Conservation (phyloP, 1,139 yeast genomes). For the Tardiomyces depauwii region DNA sequence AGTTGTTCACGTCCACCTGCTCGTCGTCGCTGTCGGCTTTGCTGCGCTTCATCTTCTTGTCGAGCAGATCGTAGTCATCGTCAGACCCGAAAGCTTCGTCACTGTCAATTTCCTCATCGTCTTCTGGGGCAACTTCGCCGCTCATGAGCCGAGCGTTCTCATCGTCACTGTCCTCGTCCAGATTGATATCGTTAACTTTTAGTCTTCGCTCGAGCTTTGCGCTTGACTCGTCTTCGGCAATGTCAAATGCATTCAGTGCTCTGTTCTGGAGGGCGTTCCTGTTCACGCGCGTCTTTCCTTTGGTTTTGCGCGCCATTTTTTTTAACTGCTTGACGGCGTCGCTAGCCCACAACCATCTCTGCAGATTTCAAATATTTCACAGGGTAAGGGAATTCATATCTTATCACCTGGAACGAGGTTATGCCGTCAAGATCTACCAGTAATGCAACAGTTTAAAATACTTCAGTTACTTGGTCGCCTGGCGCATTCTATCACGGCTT, state of each 20-base stretch:
- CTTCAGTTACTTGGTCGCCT: too few relatives aligned
- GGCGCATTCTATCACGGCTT: too few relatives aligned
- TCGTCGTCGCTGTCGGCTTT: slow-evolving; percentile 7
- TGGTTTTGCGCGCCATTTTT: too few relatives aligned
- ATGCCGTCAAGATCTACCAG: too few relatives aligned
- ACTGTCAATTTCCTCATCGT: slow-evolving; percentile 34
- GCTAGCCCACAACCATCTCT: too few relatives aligned
- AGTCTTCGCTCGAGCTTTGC: slow-evolving; percentile 16
- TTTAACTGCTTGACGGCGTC: too few relatives aligned
- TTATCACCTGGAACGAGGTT: too few relatives aligned
- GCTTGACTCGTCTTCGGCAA: slow-evolving; percentile 31
- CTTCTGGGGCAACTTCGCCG: slow-evolving; percentile 23
- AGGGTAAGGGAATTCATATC: too few relatives aligned
- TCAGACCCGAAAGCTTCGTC: slow-evolving; percentile 29
- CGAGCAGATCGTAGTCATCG: slow-evolving; percentile 19
- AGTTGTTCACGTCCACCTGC: slow-evolving; percentile 17
- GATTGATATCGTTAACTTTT: slow-evolving; percentile 24
- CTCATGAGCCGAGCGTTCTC: slow-evolving; percentile 17
- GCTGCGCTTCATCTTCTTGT: slow-evolving; percentile 12
- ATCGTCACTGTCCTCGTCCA: slow-evolving; percentile 24
- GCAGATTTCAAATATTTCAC: too few relatives aligned
- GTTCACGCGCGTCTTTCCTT: too few relatives aligned
- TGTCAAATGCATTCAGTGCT: slow-evolving; percentile 38
- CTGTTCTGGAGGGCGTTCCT: slow-evolving; percentile 5
- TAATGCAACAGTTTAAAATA: too few relatives aligned